Percentiles rank a stretch among this genome's conserved stretches.
phyloP scores from a whole-genome alignment of 2,329 filamentous ascomycete genomes.

The Incumbomyces lentus region DNA sequence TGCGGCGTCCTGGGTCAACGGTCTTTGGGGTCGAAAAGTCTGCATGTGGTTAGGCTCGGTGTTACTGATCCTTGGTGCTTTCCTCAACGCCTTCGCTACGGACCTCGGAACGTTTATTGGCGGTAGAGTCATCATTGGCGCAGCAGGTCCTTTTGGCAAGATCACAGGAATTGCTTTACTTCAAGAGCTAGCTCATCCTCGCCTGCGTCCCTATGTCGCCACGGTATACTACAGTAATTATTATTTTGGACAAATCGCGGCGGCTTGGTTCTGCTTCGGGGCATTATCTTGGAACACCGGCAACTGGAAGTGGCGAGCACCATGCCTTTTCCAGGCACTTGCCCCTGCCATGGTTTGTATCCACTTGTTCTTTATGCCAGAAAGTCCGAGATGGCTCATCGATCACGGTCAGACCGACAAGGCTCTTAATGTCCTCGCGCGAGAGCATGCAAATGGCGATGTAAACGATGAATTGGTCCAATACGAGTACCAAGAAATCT shows the following conservation, averaged over 20 bases:
- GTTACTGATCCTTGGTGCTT: slow-evolving; percentile 56
- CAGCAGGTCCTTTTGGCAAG: slow-evolving; percentile 56
- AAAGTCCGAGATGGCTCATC: slow-evolving; percentile 16
- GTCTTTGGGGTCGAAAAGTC: slow-evolving; percentile 27
- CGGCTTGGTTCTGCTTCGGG: slow-evolving; percentile 7
- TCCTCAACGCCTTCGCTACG: slow-evolving; percentile 58
- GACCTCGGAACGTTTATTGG: slow-evolving; percentile 58
- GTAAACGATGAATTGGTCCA: slow-evolving; percentile 36
- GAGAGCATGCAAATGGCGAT: slow-evolving; percentile 55
- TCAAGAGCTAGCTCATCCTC: slow-evolving; percentile 53
- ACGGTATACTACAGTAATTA: slow-evolving; percentile 49
- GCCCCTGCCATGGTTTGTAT: neutral
- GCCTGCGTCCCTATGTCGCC: slow-evolving; percentile 44
- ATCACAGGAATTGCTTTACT: slow-evolving; percentile 60
- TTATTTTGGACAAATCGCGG: slow-evolving; percentile 26
- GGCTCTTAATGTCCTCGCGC: slow-evolving; percentile 44
- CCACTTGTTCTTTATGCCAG: neutral
- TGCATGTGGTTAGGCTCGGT: slow-evolving; percentile 41
- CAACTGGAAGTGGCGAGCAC: slow-evolving; percentile 8
- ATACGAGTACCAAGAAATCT: slow-evolving; percentile 9
- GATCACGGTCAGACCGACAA: slow-evolving; percentile 10
- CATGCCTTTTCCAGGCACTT: slow-evolving; percentile 8
- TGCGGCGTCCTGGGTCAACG: slow-evolving; percentile 53
- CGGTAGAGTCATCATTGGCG: slow-evolving; percentile 57
- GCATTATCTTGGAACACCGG: neutral